Evolutionary conservation across 2,329 filamentous ascomycete species (phyloP).

Genomic region (Diaporthe velutina): DNA sequence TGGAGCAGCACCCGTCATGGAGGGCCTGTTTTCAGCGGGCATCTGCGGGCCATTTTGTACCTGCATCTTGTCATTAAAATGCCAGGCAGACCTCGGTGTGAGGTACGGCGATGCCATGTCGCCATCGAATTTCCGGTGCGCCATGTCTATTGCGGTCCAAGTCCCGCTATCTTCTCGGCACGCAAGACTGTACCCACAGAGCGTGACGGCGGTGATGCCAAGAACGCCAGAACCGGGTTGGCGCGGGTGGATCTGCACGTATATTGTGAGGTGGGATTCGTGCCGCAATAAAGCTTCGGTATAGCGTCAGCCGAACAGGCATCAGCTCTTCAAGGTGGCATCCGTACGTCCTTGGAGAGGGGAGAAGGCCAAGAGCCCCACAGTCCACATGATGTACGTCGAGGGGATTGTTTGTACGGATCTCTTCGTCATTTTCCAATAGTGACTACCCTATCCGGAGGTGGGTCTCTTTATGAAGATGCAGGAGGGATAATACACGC

Average conservation of each 20-base stretch:
- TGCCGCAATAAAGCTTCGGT: constrained; percentile 22
- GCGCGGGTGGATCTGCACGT: constrained; percentile 24
- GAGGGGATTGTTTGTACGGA: not conserved
- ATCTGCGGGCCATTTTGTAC: constrained; percentile 10
- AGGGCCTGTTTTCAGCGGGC: not conserved
- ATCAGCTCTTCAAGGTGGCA: not conserved
- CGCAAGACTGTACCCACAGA: constrained; percentile 28
- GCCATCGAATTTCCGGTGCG: constrained; percentile 28
- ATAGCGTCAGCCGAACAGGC: constrained; percentile 25
- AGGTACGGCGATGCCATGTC: constrained; percentile 15
- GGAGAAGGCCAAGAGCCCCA: constrained; percentile 8
- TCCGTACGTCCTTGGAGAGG: not conserved
- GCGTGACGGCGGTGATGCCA: constrained; percentile 16
- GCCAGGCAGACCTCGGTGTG: constrained; percentile 11
- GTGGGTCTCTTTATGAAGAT: not conserved
- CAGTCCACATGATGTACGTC: not conserved
- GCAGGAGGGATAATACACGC: not conserved
- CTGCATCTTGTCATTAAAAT: not conserved
- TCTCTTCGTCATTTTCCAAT: not conserved
- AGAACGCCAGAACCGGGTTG: constrained; percentile 20
- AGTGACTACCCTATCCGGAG: not conserved
- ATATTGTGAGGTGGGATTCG: not conserved
- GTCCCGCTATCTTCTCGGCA: constrained; percentile 24
- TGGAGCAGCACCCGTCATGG: not conserved
- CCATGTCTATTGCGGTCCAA: constrained; percentile 20